Conservation (phyloP, 2,329 filamentous ascomycete genomes). For the Atkinsonella hypoxylon region DNA sequence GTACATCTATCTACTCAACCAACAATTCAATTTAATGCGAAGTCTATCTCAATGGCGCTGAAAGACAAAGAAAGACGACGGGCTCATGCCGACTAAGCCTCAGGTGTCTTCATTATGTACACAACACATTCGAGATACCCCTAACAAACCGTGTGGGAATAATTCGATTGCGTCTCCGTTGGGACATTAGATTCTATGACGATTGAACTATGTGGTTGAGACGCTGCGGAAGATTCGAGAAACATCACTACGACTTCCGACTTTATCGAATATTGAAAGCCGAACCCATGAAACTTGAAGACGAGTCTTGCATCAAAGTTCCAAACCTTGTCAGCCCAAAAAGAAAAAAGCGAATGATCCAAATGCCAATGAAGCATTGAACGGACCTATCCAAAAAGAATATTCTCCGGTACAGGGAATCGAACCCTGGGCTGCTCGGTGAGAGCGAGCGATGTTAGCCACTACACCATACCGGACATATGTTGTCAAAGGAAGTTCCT, state of each 20-base stretch:
- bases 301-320: not conserved
- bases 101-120: not conserved
- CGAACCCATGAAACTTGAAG: not conserved
- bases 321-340: not conserved
- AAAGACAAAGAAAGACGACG: too few species aligned
- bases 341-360: not conserved
- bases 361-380: too few species aligned
- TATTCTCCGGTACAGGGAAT: slow-evolving; percentile 16
- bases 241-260: not conserved
- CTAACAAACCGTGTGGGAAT: not conserved
- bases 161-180: not conserved
- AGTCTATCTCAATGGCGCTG: too few species aligned
- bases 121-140: not conserved
- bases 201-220: not conserved
- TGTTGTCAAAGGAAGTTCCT: not conserved
- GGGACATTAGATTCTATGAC: not conserved
- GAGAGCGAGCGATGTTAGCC: slow-evolving; percentile 24
- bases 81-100: too few species aligned
- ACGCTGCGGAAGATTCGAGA: not conserved
- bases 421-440: slow-evolving; percentile 19
- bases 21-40: too few species aligned
- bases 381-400: not conserved
- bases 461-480: slow-evolving; percentile 23
- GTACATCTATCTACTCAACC: too few species aligned
- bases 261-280: too few species aligned